These are phyloP conservation scores for Pisolithus microcarpus DNA, from an alignment of 768 basidiomycete genomes.

Conservation along the genomic window DNA sequence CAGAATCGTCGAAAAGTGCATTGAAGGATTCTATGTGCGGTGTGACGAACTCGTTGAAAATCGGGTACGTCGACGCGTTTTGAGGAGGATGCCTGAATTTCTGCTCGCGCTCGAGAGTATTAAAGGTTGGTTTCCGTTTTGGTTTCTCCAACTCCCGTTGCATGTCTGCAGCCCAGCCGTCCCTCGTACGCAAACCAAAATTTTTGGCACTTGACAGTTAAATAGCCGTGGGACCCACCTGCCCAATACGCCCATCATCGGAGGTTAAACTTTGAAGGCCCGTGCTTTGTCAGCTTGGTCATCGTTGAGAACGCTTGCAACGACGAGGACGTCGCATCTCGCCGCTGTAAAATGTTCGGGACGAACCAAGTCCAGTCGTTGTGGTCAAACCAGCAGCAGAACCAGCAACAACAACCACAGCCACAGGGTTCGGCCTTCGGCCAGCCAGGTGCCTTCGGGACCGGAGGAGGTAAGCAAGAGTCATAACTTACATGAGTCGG, in stretches of 20 bases:
- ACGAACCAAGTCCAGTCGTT: constrained; percentile 44
- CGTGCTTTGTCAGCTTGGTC: constrained; percentile 12
- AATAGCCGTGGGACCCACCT: constrained; percentile 12
- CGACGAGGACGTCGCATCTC: constrained; percentile 16
- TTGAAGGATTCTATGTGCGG: constrained; percentile 98
- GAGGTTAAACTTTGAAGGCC: constrained; percentile 13
- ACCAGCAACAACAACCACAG: constrained; percentile 46
- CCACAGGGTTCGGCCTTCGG: constrained; percentile 56
- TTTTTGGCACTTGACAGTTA: constrained; percentile 12
- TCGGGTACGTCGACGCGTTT: constrained; percentile 61
- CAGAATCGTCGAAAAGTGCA: constrained; percentile 89
- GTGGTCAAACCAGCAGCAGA: constrained; percentile 64
- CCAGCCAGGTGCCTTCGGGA: constrained; percentile 60
- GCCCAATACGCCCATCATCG: constrained; percentile 17
- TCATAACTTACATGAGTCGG: constrained; percentile 19
- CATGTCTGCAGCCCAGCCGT: constrained; percentile 29
- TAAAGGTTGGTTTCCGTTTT: constrained; percentile 54
- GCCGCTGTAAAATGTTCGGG: constrained; percentile 49
- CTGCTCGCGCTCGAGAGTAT: constrained; percentile 74
- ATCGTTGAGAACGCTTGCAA: constrained; percentile 14
- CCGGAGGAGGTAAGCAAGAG: constrained; percentile 37
- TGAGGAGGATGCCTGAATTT: constrained; percentile 70
- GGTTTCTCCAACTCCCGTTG: constrained; percentile 39
- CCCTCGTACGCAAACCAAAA: neutral
- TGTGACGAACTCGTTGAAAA: constrained; percentile 85